Conservation (phyloP, 2,329 filamentous ascomycete species). For the Pestalotiopsis sp. region DNA sequence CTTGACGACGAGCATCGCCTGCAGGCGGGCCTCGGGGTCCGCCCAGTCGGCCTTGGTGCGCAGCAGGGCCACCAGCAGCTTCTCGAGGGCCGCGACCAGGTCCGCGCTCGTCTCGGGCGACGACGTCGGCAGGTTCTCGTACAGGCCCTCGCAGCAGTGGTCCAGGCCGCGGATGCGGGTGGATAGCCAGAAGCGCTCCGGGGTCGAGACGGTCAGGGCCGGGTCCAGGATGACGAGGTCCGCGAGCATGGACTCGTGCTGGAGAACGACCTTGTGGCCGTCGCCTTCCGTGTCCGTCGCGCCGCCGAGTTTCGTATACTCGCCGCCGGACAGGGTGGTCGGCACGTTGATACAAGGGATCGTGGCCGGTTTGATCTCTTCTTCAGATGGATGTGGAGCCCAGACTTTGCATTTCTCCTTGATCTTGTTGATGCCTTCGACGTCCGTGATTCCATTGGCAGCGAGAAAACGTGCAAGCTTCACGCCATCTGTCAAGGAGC, state of each 20-base stretch:
- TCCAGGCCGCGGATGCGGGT: conserved; percentile 25
- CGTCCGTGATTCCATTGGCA: conserved; percentile 20
- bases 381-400: not conserved
- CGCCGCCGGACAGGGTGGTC: conserved; percentile 42
- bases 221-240: conserved; percentile 24
- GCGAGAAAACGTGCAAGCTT: conserved; percentile 29
- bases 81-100: conserved; percentile 12
- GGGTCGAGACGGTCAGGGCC: conserved; percentile 21
- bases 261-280: conserved; percentile 21
- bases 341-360: conserved; percentile 42
- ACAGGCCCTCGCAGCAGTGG: conserved; percentile 22
- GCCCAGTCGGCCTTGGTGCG: conserved; percentile 19
- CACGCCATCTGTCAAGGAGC: conserved; percentile 33
- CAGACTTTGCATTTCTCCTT: conserved; percentile 14
- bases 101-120: conserved; percentile 9
- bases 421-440: conserved; percentile 17
- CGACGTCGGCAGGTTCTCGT: conserved; percentile 10
- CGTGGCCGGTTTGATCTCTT: conserved; percentile 23
- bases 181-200: conserved; percentile 24
- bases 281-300: conserved; percentile 34
- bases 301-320: conserved; percentile 41
- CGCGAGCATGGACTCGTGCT: conserved; percentile 21
- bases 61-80: conserved; percentile 18
- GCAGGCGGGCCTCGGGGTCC: conserved; percentile 23
- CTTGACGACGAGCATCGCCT: conserved; percentile 17